Evolutionary conservation across 1,139 yeast genomes (phyloP), one percentile per base, ranked within the genome.

Genomic region (Kodamaea fungicola): DNA sequence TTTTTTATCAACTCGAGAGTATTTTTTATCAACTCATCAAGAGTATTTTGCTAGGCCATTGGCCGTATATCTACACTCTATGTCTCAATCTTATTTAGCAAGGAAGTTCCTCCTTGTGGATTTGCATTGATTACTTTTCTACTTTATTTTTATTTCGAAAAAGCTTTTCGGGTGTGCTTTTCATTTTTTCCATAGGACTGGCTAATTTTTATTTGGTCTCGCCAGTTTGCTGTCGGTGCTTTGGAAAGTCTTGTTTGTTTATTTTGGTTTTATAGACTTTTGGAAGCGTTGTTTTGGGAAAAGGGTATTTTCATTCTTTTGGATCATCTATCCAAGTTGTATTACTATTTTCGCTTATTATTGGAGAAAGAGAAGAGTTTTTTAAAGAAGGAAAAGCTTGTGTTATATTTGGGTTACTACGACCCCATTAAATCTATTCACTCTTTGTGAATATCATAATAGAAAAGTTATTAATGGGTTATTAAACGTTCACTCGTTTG

Each of bases 381-480:
- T 16, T 41, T 40, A 26, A 30, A 38, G 31, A 33, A 30, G 34
- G 41, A 31, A 38, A 38, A 37, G 37, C 41, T 34, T 35, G 12
- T 27, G 35, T 31, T 39, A 22, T 13, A 12, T 31, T n/a, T 13
- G 12, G 28, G 30, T 25, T n/a, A 19, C 22, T 12, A 21, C 22
- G 22, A 19, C 21, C 35, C 24, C 22, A 25, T 12, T 13, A 32
- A 28, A 26, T 16, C 19, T 23, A 23, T 23, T 23, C 13, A 27
- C 29, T 27, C 29, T 5, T 8, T 31, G 33, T 30, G 36, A 41
- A 32, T 13, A 28, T 22, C 36, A 47, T 50, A 46, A 50, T 50
- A 51, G 55, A 53, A 44, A 50, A 57, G 60, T 59, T 55, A 52
- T 58, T 59, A 57, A 56, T 57, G 62, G 61, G 59, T 54, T 49